phyloP scores from a whole-genome alignment of 306 rosid genomes.

The Trifolium dubium region DNA sequence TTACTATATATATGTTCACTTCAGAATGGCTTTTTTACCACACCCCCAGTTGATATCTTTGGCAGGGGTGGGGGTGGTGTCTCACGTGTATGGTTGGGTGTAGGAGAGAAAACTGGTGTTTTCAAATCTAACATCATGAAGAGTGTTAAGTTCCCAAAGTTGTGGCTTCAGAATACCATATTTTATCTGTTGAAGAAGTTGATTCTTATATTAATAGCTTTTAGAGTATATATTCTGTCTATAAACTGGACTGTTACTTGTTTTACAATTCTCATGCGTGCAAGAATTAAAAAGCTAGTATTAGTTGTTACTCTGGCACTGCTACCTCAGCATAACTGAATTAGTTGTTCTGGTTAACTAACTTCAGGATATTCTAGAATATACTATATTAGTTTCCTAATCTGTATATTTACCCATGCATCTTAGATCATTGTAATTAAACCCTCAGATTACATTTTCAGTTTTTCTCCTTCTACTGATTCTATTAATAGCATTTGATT shows the following conservation, averaged over 20 bases:
- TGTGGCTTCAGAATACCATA: neutral
- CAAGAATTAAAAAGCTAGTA: slow-evolving; percentile 2
- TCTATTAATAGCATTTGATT: slow-evolving; percentile 16
- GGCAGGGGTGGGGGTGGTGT: neutral
- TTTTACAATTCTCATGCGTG: neutral
- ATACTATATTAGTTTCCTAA: neutral
- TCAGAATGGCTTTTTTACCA: slow-evolving; percentile 24
- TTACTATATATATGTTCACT: slow-evolving; percentile 21
- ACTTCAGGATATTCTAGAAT: slow-evolving; percentile 6
- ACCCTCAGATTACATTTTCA: neutral
- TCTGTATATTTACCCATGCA: neutral
- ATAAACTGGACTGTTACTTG: neutral
- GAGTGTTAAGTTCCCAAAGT: slow-evolving; percentile 19
- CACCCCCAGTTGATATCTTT: neutral
- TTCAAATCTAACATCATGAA: slow-evolving; percentile 9
- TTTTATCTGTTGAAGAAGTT: slow-evolving; percentile 13
- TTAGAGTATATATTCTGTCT: neutral
- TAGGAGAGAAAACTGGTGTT: slow-evolving; percentile 13
- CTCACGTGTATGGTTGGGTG: neutral
- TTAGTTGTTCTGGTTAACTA: slow-evolving; percentile 10
- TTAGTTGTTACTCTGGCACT: neutral
- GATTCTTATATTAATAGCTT: slow-evolving; percentile 13
- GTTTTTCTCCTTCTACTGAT: neutral
- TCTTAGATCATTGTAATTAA: neutral
- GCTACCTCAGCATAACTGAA: slow-evolving; percentile 2